These are phyloP conservation scores for Coemansia sp. DNA, from an alignment of 192 early-diverging fungal species.

Conservation along the genomic window DNA sequence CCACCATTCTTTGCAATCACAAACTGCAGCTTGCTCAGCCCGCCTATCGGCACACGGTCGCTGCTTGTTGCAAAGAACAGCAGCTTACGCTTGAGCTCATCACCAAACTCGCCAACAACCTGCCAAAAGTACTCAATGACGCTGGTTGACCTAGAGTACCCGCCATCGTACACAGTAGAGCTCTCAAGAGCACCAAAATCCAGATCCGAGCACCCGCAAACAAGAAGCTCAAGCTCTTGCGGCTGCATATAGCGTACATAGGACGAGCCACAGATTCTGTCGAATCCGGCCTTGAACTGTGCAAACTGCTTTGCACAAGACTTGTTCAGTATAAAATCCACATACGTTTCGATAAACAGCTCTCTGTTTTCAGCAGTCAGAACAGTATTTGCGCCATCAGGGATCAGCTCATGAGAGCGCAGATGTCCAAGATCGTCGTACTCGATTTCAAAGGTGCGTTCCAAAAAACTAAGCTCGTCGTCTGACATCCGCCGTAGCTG, in stretches of 20 bases:
- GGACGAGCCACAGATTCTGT: constrained; percentile 54
- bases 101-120: constrained; percentile 76
- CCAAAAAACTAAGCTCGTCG: constrained; percentile 73
- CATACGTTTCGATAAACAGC: constrained; percentile 82
- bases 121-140: constrained; percentile 86
- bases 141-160: constrained; percentile 64
- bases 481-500: constrained; percentile 68
- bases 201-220: constrained; percentile 83
- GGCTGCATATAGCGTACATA: constrained; percentile 74
- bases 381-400: constrained; percentile 63
- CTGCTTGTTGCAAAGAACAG: constrained; percentile 91
- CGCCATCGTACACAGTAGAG: constrained; percentile 84
- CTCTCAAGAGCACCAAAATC: constrained; percentile 81
- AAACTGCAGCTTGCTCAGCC: constrained; percentile 82
- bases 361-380: constrained; percentile 75
- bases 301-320: constrained; percentile 70
- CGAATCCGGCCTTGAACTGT: constrained; percentile 83
- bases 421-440: constrained; percentile 67
- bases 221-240: constrained; percentile 86
- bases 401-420: constrained; percentile 66
- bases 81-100: constrained; percentile 85
- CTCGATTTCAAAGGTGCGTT: constrained; percentile 81
- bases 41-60: constrained; percentile 89
- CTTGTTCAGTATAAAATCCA: constrained; percentile 76
- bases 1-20: constrained; percentile 84